phyloP scores from a whole-genome alignment of 2,329 filamentous ascomycete genomes.

The Ophiostoma novo-ulmi region DNA sequence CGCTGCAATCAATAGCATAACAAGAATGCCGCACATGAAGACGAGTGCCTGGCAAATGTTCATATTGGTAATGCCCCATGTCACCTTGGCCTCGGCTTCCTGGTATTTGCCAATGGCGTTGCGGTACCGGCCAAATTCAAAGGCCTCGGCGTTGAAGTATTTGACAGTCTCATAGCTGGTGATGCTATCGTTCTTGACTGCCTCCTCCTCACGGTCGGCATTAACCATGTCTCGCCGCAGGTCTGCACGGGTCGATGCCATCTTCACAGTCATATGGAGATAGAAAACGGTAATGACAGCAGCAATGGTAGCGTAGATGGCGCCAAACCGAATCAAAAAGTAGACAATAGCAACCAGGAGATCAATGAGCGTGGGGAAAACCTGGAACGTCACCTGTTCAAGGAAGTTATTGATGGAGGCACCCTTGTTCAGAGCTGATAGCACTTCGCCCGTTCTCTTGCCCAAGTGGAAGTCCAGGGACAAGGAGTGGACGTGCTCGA shows the following conservation, averaged over 20 bases:
- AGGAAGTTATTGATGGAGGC: constrained; percentile 94
- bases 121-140: constrained; percentile 70
- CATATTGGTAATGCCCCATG: constrained; percentile 71
- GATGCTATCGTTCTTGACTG: constrained; percentile 97
- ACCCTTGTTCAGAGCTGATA: constrained; percentile 93
- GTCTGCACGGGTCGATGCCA: constrained; percentile 88
- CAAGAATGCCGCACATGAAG: constrained; percentile 70
- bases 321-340: constrained; percentile 73
- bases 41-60: constrained; percentile 76
- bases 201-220: constrained; percentile 88
- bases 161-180: constrained; percentile 97
- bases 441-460: constrained; percentile 92
- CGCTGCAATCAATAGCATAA: constrained; percentile 67
- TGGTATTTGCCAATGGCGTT: constrained; percentile 67
- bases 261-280: constrained; percentile 90
- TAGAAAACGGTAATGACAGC: constrained; percentile 92
- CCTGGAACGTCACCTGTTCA: constrained; percentile 92
- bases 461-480: constrained; percentile 95
- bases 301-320: constrained; percentile 85
- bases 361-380: constrained; percentile 91
- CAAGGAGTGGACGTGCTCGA: constrained; percentile 93
- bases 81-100: constrained; percentile 67
- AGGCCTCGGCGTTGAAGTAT: constrained; percentile 80
- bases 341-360: constrained; percentile 78
- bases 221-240: constrained; percentile 93